phyloP scores from a whole-genome alignment of 768 basidiomycete genomes.

The Tubosaeta sp. region DNA sequence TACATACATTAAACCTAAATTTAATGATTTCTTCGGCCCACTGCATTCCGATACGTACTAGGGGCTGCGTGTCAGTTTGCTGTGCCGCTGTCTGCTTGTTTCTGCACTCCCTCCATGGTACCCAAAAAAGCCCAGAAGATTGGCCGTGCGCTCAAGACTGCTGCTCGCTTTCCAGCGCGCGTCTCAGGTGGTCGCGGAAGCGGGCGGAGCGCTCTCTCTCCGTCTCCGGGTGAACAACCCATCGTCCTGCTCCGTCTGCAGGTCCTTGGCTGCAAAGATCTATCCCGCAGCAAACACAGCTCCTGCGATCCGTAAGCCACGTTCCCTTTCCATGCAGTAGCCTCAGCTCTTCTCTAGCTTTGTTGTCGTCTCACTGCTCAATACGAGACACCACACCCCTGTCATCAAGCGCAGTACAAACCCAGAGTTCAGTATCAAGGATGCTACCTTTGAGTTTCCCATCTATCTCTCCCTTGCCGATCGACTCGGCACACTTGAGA shows the following conservation, averaged over 20 bases:
- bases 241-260: constrained; percentile 65
- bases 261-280: constrained; percentile 57
- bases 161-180: constrained; percentile 50
- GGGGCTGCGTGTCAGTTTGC: constrained; percentile 13
- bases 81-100: constrained; percentile 6
- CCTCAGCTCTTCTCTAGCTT: constrained; percentile 34
- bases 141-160: constrained; percentile 55
- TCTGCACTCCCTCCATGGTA: constrained; percentile 16
- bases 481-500: constrained; percentile 68
- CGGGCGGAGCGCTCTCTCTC: constrained; percentile 36
- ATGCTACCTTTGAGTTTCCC: constrained; percentile 88
- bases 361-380: constrained; percentile 62
- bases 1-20: neutral
- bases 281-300: constrained; percentile 66
- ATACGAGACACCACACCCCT: constrained; percentile 63
- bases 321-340: neutral
- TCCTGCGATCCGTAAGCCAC: constrained; percentile 70
- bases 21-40: neutral
- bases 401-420: constrained; percentile 69
- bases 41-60: constrained; percentile 2
- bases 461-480: constrained; percentile 75
- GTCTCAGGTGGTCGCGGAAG: constrained; percentile 40
- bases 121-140: constrained; percentile 48
- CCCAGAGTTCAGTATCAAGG: constrained; percentile 60
- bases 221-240: constrained; percentile 59